These are phyloP conservation scores for Gynochthodes officinalis DNA, from an alignment of 257 asterid genomes.

Conservation along the genomic window DNA sequence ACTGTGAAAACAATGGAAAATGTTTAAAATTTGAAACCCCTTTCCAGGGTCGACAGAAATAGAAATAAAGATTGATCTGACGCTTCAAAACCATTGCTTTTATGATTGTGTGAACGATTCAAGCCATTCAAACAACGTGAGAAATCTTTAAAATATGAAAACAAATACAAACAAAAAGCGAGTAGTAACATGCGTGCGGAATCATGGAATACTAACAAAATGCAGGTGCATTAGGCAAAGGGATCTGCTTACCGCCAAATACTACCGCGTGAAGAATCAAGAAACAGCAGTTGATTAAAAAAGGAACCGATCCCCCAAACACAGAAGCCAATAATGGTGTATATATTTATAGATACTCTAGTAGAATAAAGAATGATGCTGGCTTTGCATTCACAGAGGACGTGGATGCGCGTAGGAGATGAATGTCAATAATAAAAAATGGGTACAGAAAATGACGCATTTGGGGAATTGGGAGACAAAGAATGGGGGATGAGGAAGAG, in stretches of 20 bases:
- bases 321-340: conserved; percentile 4
- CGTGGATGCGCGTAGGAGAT: not conserved
- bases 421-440: not conserved
- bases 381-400: not conserved
- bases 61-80: conserved; percentile 23
- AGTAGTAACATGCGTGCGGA: not conserved
- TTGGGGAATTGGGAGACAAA: not conserved
- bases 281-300: conserved; percentile 1
- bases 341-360: conserved; percentile 19
- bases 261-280: conserved; percentile 26
- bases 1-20: not conserved
- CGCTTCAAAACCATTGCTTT: not conserved
- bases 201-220: conserved; percentile 2
- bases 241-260: conserved; percentile 59
- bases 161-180: not conserved
- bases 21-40: conserved; percentile 12
- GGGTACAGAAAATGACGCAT: not conserved
- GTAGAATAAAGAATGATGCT: not conserved
- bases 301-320: conserved; percentile 30
- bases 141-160: conserved; percentile 10
- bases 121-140: not conserved
- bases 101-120: not conserved
- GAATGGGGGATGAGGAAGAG: not conserved
- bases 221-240: conserved; percentile 31
- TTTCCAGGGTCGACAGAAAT: conserved; percentile 22